These are phyloP conservation scores for Blastocrithidia nonstop DNA, from an alignment of 208 protist genomes.

Conservation along the genomic window DNA sequence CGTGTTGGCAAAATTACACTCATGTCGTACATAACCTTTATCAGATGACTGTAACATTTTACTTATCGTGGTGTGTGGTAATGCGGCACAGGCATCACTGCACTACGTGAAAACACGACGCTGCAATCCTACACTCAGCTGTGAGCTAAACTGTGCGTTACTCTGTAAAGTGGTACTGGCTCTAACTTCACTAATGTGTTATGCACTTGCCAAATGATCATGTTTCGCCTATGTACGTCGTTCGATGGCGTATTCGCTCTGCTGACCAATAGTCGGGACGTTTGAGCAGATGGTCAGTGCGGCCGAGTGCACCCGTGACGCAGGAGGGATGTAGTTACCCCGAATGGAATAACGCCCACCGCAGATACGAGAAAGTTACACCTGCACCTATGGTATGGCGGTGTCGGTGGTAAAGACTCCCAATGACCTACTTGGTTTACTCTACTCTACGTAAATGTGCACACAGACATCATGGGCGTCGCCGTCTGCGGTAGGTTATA, in stretches of 20 bases:
- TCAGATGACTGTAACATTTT: constrained; percentile 16
- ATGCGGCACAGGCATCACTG: constrained; percentile 27
- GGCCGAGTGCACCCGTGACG: constrained; percentile 52
- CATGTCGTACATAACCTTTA: constrained; percentile 60
- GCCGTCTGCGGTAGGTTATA: constrained; percentile 63
- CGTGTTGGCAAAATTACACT: constrained; percentile 21
- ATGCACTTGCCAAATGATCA: constrained; percentile 38
- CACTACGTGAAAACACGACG: no score
- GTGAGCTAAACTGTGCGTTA: constrained; percentile 28
- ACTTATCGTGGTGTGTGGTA: constrained; percentile 12
- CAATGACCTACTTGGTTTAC: constrained; percentile 44
- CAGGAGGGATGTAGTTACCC: constrained; percentile 68
- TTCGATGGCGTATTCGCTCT: constrained; percentile 64
- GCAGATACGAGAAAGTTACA: constrained; percentile 60
- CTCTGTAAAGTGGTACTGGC: constrained; percentile 25
- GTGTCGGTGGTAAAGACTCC: constrained; percentile 78
- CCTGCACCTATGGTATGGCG: constrained; percentile 45
- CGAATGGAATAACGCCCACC: constrained; percentile 60
- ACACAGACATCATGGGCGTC: constrained; percentile 55
- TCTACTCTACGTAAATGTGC: constrained; percentile 51
- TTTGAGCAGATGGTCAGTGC: constrained; percentile 62
- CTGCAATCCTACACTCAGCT: constrained; percentile 59
- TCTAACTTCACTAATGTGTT: constrained; percentile 57
- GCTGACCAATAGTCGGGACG: constrained; percentile 59
- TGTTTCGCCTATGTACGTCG: constrained; percentile 39